phyloP scores from a whole-genome alignment of 345 rosid genomes.

The Rhodomyrtus tomentosa region DNA sequence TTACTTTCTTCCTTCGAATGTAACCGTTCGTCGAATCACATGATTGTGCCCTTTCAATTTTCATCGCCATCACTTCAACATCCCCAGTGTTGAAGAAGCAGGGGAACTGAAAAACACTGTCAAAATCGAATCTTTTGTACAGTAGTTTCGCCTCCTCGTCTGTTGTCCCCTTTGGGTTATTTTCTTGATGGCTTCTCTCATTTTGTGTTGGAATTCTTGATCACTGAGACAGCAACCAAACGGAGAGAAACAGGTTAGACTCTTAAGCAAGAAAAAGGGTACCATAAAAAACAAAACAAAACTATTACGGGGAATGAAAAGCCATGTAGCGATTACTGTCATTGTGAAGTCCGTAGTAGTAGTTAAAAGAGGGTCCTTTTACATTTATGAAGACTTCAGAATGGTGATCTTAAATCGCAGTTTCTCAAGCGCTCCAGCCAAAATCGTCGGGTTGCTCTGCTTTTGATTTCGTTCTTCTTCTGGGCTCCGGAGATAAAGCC shows the following conservation, averaged over 20 bases:
- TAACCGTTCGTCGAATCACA: neutral
- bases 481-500: neutral
- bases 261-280: neutral
- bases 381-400: neutral
- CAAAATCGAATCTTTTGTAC: neutral
- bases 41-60: neutral
- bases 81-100: neutral
- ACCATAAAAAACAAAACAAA: neutral
- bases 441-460: neutral
- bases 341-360: neutral
- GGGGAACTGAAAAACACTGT: neutral
- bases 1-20: neutral
- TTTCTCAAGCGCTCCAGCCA: neutral
- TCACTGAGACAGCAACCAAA: neutral
- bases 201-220: neutral
- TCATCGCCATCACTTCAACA: neutral
- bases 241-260: neutral
- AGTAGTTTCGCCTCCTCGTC: neutral
- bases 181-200: neutral
- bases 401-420: neutral
- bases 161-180: neutral
- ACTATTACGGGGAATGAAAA: neutral
- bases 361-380: conserved; percentile 3
- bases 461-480: neutral
- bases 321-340: neutral